Base-by-base conservation (phyloP, 2,329 filamentous ascomycete species). In the Aspergillus oerlinghausenensis region DNA sequence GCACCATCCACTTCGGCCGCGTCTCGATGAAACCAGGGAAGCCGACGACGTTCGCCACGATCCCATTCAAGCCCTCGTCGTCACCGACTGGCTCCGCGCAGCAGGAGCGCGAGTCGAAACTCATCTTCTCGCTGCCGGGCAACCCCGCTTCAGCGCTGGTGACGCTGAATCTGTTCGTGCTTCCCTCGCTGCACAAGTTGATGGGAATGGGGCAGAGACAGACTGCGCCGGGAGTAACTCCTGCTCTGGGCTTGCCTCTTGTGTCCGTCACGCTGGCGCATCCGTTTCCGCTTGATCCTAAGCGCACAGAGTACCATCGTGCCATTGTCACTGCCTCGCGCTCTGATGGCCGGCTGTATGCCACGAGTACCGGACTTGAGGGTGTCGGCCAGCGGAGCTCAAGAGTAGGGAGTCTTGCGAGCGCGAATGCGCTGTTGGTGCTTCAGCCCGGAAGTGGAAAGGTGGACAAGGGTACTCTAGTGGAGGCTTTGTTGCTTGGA, bases 21-120 rank as follows among this genome's bases (percentile, higher is more conserved):
- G 94, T 99, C 2, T 84, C 88, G 54, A 97, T 99, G 94, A 99
- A 99, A 78, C 94, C 94, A 0, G 94, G 94, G 4, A 99, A 97
- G 75, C 94, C 94, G 2, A 97, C 92, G 0, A 99, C 94, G 0
- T 99, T 99, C 72, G 94, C 94, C 2, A 97, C 91, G 0, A 83
- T 97, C 0, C 87, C 90, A 0, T 78, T 83, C 68, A 87, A 87
- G 62, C 66, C 70, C 5, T 64, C 65, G 14, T 58, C 65, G 14
- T 57, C 65, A 14, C 64, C 64, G 1, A 79, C 83, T n/a, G 63
- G n/a, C 55, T 49, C 53, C 26, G 51, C 38, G 5, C 79, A 84
- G 57, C 82, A 83, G 59, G 77, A 83, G 43, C 81, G 86, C 49
- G 73, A 84, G 25, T 77, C 77, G 1, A 92, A 89, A 69, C 81